These are phyloP conservation scores for Clavariopsis aquatica DNA, from an alignment of 495 filamentous ascomycete genomes.

Conservation along the genomic window DNA sequence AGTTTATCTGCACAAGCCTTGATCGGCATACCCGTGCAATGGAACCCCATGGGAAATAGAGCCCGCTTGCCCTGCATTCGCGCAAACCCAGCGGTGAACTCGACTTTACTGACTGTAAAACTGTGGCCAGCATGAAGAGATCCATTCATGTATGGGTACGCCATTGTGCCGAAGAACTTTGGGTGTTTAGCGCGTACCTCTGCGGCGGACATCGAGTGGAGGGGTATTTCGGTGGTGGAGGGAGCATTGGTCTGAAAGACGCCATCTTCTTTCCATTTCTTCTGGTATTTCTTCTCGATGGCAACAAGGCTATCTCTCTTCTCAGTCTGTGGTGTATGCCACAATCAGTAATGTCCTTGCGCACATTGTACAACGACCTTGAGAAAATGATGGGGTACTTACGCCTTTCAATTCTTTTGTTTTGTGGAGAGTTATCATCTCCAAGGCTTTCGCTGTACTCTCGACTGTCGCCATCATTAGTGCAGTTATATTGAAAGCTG, in stretches of 20 bases:
- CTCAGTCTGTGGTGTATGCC: conserved; percentile 53
- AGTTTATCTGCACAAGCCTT: conserved; percentile 97
- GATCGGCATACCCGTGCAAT: conserved; percentile 97
- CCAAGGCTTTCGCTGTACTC: conserved; percentile 1
- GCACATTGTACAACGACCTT: conserved; percentile 1
- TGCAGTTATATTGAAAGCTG: not conserved
- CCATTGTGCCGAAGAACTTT: conserved; percentile 71
- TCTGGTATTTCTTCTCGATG: conserved; percentile 91
- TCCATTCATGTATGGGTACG: conserved; percentile 91
- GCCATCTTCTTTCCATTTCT: conserved; percentile 73
- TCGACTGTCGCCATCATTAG: not conserved
- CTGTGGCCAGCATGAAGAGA: conserved; percentile 88
- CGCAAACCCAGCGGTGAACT: conserved; percentile 80
- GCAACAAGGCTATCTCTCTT: conserved; percentile 86
- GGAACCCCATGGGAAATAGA: conserved; percentile 89
- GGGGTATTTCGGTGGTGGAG: conserved; percentile 69
- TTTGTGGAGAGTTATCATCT: not conserved
- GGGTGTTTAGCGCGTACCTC: conserved; percentile 78
- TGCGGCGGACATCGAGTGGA: conserved; percentile 64
- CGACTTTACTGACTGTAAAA: conserved; percentile 86
- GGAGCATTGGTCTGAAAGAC: conserved; percentile 88
- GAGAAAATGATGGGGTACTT: not conserved
- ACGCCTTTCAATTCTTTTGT: conserved; percentile 1
- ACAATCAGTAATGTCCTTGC: not conserved
- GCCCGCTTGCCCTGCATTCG: conserved; percentile 86